phyloP scores from a whole-genome alignment of 345 rosid genomes.

The Anacardium occidentale region DNA sequence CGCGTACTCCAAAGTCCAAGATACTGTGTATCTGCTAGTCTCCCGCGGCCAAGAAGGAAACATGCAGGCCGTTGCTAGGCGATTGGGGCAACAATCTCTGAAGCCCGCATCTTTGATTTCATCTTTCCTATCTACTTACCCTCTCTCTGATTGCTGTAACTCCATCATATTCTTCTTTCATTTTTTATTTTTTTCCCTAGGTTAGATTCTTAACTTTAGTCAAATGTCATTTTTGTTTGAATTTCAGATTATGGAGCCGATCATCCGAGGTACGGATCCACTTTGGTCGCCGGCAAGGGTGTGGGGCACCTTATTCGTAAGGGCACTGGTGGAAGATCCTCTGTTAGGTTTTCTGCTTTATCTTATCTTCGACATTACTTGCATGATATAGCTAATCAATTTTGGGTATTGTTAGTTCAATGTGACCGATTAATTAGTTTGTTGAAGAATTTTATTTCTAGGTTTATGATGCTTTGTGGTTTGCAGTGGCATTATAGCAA shows the following conservation, averaged over 20 bases:
- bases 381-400: background rate
- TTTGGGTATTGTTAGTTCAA: background rate
- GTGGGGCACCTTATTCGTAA: constrained; percentile 83
- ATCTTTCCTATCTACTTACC: constrained; percentile 50
- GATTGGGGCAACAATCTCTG: constrained; percentile 54
- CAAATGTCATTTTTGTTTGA: background rate
- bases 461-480: background rate
- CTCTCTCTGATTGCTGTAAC: constrained; percentile 57
- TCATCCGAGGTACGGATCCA: constrained; percentile 59
- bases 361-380: background rate
- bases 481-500: constrained; percentile 86
- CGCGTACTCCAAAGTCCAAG: background rate
- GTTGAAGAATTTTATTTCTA: background rate
- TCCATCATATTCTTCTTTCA: constrained; percentile 6
- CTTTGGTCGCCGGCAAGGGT: constrained; percentile 61
- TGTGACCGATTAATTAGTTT: background rate
- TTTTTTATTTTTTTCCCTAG: background rate
- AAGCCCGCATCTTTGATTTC: constrained; percentile 43
- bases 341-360: constrained; percentile 62
- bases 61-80: constrained; percentile 77
- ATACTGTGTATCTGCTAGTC: too few relatives aligned
- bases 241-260: constrained; percentile 58
- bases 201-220: background rate
- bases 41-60: constrained; percentile 3
- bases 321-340: constrained; percentile 99